These are phyloP conservation scores for Xerocomus amazonicus DNA, from an alignment of 1,284 basidiomycete species.

Conservation along the genomic window DNA sequence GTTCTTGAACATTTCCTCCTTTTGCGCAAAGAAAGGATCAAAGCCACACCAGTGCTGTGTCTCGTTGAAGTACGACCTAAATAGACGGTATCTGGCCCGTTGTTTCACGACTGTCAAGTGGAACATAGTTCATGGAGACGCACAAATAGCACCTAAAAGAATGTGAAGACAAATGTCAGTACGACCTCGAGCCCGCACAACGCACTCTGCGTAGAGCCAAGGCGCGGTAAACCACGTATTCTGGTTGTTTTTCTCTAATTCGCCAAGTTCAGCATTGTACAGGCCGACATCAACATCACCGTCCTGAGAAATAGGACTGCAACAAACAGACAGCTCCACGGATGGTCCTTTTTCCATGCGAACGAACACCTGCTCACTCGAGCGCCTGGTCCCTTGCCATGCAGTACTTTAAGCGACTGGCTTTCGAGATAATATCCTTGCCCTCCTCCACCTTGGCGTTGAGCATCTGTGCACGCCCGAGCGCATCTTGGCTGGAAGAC, in stretches of 20 bases:
- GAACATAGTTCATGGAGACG: slow-evolving; percentile 18
- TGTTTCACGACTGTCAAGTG: not conserved
- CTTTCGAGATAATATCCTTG: slow-evolving; percentile 73
- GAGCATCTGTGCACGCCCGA: slow-evolving; percentile 14
- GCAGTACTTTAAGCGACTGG: slow-evolving; percentile 85
- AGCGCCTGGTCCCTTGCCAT: slow-evolving; percentile 81
- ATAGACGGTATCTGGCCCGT: slow-evolving; percentile 69
- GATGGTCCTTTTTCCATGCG: not conserved
- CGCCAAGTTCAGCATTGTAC: slow-evolving; percentile 73
- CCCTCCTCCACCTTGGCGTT: slow-evolving; percentile 62
- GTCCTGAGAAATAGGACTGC: slow-evolving; percentile 68
- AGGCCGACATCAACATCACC: slow-evolving; percentile 61
- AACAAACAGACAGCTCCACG: not conserved
- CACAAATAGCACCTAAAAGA: slow-evolving; percentile 59
- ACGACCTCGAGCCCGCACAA: slow-evolving; percentile 1
- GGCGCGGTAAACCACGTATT: slow-evolving; percentile 89
- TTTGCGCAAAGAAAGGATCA: slow-evolving; percentile 85
- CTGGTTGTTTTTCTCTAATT: slow-evolving; percentile 46
- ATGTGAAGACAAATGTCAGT: slow-evolving; percentile 1
- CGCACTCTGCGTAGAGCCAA: slow-evolving; percentile 93
- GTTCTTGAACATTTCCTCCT: slow-evolving; percentile 80
- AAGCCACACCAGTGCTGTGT: slow-evolving; percentile 73
- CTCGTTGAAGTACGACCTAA: slow-evolving; percentile 73
- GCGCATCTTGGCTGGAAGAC: slow-evolving; percentile 12
- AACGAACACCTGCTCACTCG: slow-evolving; percentile 46